Percentiles rank a stretch among this genome's conserved stretches.
These are phyloP conservation scores for Mortierella alpina DNA, from an alignment of 192 early-diverging fungal species.

Conservation along the genomic window DNA sequence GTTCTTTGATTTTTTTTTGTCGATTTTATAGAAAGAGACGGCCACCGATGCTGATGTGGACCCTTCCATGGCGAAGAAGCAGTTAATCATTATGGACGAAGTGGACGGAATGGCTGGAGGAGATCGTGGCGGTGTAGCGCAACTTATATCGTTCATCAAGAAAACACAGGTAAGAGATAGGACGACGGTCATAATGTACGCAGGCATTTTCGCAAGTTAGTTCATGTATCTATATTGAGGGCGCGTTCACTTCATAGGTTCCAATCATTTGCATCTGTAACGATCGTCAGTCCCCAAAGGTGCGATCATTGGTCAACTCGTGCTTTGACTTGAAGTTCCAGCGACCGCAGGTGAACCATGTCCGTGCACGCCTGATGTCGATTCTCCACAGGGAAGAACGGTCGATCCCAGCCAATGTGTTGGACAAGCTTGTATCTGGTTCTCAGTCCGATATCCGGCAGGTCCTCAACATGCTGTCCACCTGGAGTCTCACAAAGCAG, in stretches of 20 bases:
- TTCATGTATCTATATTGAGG: neutral
- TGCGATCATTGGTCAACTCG: constrained; percentile 84
- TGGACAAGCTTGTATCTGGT: constrained; percentile 81
- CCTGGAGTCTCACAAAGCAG: constrained; percentile 77
- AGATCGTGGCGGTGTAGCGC: constrained; percentile 90
- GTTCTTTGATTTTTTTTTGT: neutral
- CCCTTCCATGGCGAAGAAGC: constrained; percentile 56
- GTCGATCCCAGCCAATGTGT: constrained; percentile 77
- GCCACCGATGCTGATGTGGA: neutral
- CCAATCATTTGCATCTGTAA: constrained; percentile 99
- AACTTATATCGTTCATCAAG: constrained; percentile 92
- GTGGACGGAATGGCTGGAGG: constrained; percentile 99
- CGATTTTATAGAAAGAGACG: constrained; percentile 12
- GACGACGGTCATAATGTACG: neutral
- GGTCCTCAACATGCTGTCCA: constrained; percentile 93
- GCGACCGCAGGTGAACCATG: constrained; percentile 76
- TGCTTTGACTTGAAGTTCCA: constrained; percentile 87
- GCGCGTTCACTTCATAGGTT: constrained; percentile 58
- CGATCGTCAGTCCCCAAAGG: constrained; percentile 87
- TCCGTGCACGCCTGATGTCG: constrained; percentile 77
- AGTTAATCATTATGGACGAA: constrained; percentile 98
- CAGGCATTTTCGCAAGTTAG: neutral
- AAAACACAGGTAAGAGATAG: constrained; percentile 62
- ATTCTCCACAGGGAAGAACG: constrained; percentile 82
- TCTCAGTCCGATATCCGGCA: constrained; percentile 96